phyloP scores from a whole-genome alignment of 176 grass and related monocot genomes.

The Cenchrus fungigraminus region DNA sequence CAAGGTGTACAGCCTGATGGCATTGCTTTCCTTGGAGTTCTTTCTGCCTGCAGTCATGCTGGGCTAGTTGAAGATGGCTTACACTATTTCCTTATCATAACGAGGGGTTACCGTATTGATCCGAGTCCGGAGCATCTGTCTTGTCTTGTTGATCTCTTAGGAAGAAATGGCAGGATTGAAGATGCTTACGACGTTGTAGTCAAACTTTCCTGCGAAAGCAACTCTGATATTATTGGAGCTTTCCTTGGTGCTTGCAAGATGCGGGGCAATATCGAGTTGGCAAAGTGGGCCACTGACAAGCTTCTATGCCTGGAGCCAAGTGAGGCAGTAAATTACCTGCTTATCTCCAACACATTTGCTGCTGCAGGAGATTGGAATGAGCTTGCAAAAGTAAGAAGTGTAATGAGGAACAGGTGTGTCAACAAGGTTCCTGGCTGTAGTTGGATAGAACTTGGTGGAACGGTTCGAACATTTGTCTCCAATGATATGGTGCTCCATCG shows the following conservation, averaged over 20 bases:
- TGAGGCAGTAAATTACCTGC: conserved; percentile 63
- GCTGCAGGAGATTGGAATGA: conserved; percentile 56
- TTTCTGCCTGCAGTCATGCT: conserved; percentile 81
- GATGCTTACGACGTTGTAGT: conserved; percentile 57
- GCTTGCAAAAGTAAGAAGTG: conserved; percentile 48
- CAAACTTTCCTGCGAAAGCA: conserved; percentile 45
- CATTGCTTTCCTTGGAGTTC: conserved; percentile 67
- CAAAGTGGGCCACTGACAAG: conserved; percentile 68
- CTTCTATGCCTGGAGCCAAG: conserved; percentile 70
- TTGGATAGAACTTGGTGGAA: conserved; percentile 69
- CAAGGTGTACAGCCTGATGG: conserved; percentile 56
- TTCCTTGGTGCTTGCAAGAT: conserved; percentile 76
- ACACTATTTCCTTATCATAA: conserved; percentile 68
- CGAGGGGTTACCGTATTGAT: conserved; percentile 50
- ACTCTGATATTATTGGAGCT: conserved; percentile 63
- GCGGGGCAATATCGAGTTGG: conserved; percentile 53
- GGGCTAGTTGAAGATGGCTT: conserved; percentile 69
- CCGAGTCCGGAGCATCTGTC: conserved; percentile 64
- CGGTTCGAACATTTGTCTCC: conserved; percentile 65
- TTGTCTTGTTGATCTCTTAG: conserved; percentile 84
- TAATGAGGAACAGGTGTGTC: conserved; percentile 55
- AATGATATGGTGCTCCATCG: conserved; percentile 49
- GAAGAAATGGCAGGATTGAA: conserved; percentile 68
- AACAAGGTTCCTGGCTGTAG: conserved; percentile 71
- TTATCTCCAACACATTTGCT: conserved; percentile 73